Evolutionary conservation across 176 grass and related monocot genomes (phyloP).

Genomic region (Tillandsia fasciculata): DNA sequence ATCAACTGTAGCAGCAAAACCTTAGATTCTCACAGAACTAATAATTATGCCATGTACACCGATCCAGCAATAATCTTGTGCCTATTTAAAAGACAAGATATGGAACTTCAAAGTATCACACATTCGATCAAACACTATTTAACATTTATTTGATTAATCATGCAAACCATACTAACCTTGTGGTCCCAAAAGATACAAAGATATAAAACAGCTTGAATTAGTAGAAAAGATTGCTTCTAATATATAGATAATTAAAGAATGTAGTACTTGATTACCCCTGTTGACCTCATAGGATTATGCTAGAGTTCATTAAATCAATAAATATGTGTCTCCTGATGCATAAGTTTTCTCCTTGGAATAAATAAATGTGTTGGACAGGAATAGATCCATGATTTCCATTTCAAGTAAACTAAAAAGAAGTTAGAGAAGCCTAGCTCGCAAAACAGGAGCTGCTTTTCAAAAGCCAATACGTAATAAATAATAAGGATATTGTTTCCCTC

Average conservation of each 20-base stretch:
- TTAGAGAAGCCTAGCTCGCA: neutral
- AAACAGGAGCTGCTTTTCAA: neutral
- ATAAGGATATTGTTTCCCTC: neutral
- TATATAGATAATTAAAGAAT: too few species aligned
- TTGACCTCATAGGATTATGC: neutral
- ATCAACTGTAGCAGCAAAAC: too few species aligned
- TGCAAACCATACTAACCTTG: neutral
- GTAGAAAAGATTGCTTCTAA: too few species aligned
- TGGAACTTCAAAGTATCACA: neutral
- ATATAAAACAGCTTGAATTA: too few species aligned
- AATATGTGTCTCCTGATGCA: neutral
- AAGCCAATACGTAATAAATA: neutral
- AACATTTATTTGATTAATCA: neutral
- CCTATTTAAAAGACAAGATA: neutral
- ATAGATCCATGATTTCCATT: neutral
- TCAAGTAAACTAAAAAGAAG: neutral
- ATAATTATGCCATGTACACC: neutral
- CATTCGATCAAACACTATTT: neutral
- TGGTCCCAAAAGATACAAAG: too few species aligned
- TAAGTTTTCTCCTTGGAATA: neutral
- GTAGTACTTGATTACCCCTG: neutral
- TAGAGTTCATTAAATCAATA: neutral
- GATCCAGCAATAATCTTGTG: constrained; percentile 1
- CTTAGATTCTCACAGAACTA: too few species aligned
- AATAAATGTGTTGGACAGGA: neutral